Percentiles rank a stretch among this genome's conserved stretches.
Evolutionary conservation across 139 green algal species (phyloP).

Genomic region (Yamagishiella unicocca): DNA sequence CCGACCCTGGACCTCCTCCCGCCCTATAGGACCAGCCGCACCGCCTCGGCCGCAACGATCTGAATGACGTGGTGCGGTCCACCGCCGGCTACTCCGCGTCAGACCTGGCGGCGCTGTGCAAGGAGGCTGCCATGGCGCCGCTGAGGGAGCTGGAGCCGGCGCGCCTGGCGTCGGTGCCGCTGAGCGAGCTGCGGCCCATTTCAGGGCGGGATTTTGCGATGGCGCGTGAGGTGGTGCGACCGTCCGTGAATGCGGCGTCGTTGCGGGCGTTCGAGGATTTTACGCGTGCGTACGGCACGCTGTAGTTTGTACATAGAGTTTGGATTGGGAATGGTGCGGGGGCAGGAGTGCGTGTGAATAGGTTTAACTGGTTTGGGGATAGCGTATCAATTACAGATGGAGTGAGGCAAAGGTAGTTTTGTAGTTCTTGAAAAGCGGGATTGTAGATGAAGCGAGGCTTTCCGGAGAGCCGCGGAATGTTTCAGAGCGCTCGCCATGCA

Average conservation of each 20-base stretch:
- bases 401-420: no score
- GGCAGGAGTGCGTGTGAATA: no score
- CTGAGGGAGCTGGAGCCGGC: constrained; percentile 75
- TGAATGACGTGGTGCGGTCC: constrained; percentile 50
- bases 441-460: no score
- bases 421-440: no score
- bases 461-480: no score
- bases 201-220: constrained; percentile 66
- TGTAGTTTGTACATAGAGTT: no score
- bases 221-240: constrained; percentile 69
- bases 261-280: constrained; percentile 74
- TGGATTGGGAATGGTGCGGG: no score
- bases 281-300: constrained; percentile 76
- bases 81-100: constrained; percentile 80
- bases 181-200: constrained; percentile 59
- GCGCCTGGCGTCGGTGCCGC: constrained; percentile 56
- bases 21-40: constrained; percentile 40
- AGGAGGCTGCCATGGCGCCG: constrained; percentile 85
- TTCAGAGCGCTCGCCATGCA: no score
- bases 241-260: constrained; percentile 66
- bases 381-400: no score
- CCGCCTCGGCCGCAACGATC: constrained; percentile 47
- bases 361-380: no score
- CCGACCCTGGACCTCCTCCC: not conserved
- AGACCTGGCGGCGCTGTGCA: constrained; percentile 84